Base-by-base conservation (phyloP, 1,284 basidiomycete species). In the Exobasidium rhododendri region DNA sequence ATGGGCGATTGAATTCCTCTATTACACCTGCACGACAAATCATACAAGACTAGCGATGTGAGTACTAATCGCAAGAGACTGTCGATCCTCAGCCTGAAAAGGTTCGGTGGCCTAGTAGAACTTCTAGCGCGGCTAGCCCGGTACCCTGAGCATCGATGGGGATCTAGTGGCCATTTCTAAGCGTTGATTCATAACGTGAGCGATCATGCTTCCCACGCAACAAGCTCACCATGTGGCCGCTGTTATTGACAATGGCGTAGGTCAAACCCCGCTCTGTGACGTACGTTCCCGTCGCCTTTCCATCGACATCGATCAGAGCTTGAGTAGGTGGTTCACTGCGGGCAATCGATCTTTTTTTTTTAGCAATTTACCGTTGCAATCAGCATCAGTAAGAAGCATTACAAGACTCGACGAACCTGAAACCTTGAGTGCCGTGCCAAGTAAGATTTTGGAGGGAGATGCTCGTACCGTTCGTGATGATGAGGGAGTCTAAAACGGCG, bases 401-500 rank as follows among this genome's bases (percentile, higher is more conserved):
- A n/a, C n/a, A n/a, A n/a, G n/a, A n/a, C n/a, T n/a, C n/a, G n/a
- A n/a, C n/a, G n/a, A n/a, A 40, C 17, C 35, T 66, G 68, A 80
- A 77, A 28, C 78, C 78, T 63, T 74, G 75, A 26, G 59, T 32
- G 4, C 68, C 67, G 29, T 45, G 10, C 77, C 77, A 80, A 17
- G 77, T 78, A 69, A 74, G 69, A 65, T 79, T 79, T 50, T 77
- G 75, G 45, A 78, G 28, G 4, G 47, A n/a, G 4, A 50, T 24
- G 4, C 13, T 13, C 2, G 24, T 50, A 24, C 47, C 47, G 22
- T 20, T 26, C 22, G 47, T 50, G 5, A 50, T 24, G 3, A 50
- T 28, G 4, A 50, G 26, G 28, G 20, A n/a, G 26, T 50, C 47
- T 3, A 7, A 26, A 40, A 10, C 35, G n/a, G n/a, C n/a, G n/a